Evolutionary conservation across 2,329 filamentous ascomycete genomes (phyloP).

Genomic region (Fusarium temperatum): DNA sequence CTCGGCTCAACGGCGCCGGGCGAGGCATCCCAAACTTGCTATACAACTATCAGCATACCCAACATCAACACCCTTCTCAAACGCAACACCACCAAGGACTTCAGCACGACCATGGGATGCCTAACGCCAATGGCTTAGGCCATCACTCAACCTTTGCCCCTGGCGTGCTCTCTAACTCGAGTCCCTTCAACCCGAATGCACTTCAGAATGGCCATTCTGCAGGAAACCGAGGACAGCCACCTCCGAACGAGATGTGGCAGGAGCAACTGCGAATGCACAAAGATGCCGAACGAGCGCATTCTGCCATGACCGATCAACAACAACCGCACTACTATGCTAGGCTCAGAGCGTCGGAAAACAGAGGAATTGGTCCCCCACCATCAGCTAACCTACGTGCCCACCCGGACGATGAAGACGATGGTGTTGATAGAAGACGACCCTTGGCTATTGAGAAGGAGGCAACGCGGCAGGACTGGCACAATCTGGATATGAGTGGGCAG

Average conservation of each 20-base stretch:
- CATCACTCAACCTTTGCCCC: constrained; percentile 51
- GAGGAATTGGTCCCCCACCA: constrained; percentile 67
- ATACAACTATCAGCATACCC: constrained; percentile 74
- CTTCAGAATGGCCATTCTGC: constrained; percentile 67
- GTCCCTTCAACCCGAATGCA: constrained; percentile 63
- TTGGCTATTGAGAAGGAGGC: constrained; percentile 73
- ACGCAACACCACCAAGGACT: constrained; percentile 70
- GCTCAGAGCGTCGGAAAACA: constrained; percentile 74
- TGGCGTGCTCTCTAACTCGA: constrained; percentile 68
- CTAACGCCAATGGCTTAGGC: constrained; percentile 63
- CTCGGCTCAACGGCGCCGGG: constrained; percentile 71
- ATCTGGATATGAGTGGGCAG: constrained; percentile 95
- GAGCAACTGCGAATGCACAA: constrained; percentile 85
- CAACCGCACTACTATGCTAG: constrained; percentile 77
- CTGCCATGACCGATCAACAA: constrained; percentile 74
- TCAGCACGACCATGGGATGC: constrained; percentile 66
- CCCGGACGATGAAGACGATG: constrained; percentile 62
- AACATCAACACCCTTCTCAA: constrained; percentile 70
- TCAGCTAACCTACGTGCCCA: constrained; percentile 58
- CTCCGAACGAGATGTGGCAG: constrained; percentile 79
- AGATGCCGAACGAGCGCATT: constrained; percentile 76
- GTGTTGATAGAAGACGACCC: constrained; percentile 66
- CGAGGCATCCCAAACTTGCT: constrained; percentile 71
- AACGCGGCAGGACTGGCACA: constrained; percentile 86
- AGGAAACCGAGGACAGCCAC: constrained; percentile 59